A percentile compares a stretch with the other conserved stretches of the same genome.
Conservation (phyloP, 2,329 filamentous ascomycete species). For the Diaporthe sp. region DNA sequence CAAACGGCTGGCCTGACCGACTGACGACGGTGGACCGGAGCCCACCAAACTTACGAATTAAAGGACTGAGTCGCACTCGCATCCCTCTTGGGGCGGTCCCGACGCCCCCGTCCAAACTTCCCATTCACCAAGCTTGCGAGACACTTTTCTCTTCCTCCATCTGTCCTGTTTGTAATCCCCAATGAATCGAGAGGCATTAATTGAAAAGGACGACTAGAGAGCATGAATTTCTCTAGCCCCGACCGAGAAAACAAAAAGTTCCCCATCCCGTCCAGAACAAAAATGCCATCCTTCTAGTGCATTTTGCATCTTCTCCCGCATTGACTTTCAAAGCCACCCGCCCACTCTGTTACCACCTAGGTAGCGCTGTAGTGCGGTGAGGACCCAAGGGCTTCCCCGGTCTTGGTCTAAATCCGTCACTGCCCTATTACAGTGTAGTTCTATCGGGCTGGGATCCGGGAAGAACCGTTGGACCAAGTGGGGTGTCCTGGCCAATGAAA, state of each 20-base stretch:
- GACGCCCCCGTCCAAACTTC: neutral
- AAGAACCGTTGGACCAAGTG: slow-evolving; percentile 6
- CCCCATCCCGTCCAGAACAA: neutral
- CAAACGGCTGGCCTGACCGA: slow-evolving; percentile 8
- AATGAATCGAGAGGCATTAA: slow-evolving; percentile 2
- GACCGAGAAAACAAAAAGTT: neutral
- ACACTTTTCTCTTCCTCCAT: neutral
- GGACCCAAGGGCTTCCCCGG: slow-evolving; percentile 4
- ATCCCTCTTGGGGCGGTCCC: neutral
- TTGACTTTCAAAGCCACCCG: slow-evolving; percentile 14
- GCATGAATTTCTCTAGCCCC: slow-evolving; percentile 1
- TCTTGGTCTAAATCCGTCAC: slow-evolving; percentile 33
- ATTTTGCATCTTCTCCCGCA: slow-evolving; percentile 1
- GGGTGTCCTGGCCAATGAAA: slow-evolving; percentile 18
- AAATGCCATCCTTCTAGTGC: slow-evolving; percentile 23
- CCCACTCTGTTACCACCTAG: neutral
- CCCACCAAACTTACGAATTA: slow-evolving; percentile 21
- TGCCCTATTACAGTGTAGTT: neutral
- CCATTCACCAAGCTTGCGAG: neutral
- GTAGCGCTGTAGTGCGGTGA: neutral
- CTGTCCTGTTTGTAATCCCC: neutral
- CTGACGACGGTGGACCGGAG: slow-evolving; percentile 6
- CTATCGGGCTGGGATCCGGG: slow-evolving; percentile 23
- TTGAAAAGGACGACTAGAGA: neutral
- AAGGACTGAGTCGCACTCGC: slow-evolving; percentile 28